A percentile compares a stretch with the other conserved stretches of the same genome.
phyloP scores from a whole-genome alignment of 164 flowering plant genomes.

The Annona cherimola region DNA sequence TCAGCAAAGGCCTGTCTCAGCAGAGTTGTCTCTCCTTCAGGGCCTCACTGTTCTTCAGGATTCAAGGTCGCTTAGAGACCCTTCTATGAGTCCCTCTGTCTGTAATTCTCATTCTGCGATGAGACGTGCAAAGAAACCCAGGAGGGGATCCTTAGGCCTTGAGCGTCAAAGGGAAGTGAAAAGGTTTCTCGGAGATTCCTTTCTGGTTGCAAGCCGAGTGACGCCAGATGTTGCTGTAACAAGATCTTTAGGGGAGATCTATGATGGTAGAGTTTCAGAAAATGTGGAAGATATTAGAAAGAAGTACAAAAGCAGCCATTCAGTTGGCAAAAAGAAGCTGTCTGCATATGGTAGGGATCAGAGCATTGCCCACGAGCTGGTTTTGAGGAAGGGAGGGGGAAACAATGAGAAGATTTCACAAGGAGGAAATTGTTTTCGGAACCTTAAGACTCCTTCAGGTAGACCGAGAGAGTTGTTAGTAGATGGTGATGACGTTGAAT shows the following conservation, averaged over 20 bases:
- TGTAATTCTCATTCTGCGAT: constrained; percentile 72
- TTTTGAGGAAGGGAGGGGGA: constrained; percentile 29
- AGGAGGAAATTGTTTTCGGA: constrained; percentile 38
- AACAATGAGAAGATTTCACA: constrained; percentile 31
- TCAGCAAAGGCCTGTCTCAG: constrained; percentile 64
- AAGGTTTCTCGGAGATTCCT: constrained; percentile 40
- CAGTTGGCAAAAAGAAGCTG: constrained; percentile 35
- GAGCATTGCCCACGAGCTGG: constrained; percentile 20
- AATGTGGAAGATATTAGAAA: constrained; percentile 43
- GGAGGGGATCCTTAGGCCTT: constrained; percentile 55
- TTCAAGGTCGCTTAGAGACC: constrained; percentile 88
- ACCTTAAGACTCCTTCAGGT: constrained; percentile 54
- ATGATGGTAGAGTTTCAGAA: constrained; percentile 24
- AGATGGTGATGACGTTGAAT: constrained; percentile 34
- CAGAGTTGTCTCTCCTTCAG: constrained; percentile 76
- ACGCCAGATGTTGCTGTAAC: constrained; percentile 51
- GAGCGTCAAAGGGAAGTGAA: constrained; percentile 41
- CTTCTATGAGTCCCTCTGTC: constrained; percentile 83
- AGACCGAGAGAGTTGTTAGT: constrained; percentile 43
- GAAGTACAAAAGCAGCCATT: constrained; percentile 28
- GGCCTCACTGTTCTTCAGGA: constrained; percentile 85
- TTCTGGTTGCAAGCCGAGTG: constrained; percentile 28
- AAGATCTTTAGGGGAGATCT: constrained; percentile 23
- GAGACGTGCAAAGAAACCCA: constrained; percentile 48
- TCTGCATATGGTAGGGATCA: constrained; percentile 20